Conservation (phyloP, 2,329 filamentous ascomycete genomes). For the Knufia petricola region DNA sequence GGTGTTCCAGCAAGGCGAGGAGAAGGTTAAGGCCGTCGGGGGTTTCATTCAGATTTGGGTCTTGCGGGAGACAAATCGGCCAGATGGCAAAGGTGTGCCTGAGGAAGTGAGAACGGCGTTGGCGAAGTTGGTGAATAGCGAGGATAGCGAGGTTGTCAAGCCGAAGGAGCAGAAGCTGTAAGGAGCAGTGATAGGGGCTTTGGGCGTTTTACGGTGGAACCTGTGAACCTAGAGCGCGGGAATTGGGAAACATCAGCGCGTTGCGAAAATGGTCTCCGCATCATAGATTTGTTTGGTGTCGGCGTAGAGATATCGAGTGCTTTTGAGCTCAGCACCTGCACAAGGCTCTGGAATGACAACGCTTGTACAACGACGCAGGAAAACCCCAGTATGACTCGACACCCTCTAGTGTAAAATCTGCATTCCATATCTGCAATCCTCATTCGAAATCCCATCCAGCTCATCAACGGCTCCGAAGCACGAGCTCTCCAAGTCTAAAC, state of each 20-base stretch:
- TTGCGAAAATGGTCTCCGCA: neutral
- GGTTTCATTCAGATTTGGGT: conserved; percentile 85
- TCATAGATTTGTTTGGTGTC: neutral
- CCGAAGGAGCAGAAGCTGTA: conserved; percentile 1
- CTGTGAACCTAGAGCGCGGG: neutral
- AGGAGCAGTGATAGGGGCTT: neutral
- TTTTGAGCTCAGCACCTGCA: neutral
- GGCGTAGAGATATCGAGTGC: neutral
- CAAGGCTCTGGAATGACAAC: neutral
- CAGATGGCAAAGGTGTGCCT: neutral
- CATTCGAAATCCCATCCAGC: neutral
- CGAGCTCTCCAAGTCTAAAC: neutral
- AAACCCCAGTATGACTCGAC: neutral
- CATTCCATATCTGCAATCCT: neutral
- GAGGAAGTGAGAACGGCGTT: conserved; percentile 2
- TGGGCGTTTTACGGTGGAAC: neutral
- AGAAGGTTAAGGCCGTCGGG: conserved; percentile 71
- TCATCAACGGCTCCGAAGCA: neutral
- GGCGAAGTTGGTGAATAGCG: conserved; percentile 6
- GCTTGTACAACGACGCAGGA: neutral
- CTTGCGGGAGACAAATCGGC: conserved; percentile 31
- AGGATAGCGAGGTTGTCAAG: conserved; percentile 7
- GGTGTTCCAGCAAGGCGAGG: conserved; percentile 65
- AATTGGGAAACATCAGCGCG: neutral
- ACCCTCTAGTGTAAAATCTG: neutral